Conservation (phyloP, 2,329 filamentous ascomycete species). For the Microdochium paspali region DNA sequence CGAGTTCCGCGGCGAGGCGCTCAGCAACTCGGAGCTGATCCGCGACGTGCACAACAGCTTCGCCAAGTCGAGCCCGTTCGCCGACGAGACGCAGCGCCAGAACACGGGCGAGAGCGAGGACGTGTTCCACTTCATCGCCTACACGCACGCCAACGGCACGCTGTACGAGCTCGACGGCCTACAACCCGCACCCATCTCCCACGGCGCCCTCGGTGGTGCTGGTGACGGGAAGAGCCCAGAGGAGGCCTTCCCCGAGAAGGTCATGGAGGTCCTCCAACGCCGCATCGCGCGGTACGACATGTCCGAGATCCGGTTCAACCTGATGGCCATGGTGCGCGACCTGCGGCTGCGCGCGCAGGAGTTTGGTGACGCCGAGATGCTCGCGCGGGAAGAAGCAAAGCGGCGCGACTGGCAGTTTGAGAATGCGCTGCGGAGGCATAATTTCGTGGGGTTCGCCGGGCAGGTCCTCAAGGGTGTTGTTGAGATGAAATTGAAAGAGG, state of each 20-base stretch:
- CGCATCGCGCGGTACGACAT: conserved; percentile 78
- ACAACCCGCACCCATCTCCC: conserved; percentile 84
- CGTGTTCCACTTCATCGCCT: conserved; percentile 96
- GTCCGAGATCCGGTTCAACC: conserved; percentile 88
- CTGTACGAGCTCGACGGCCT: conserved; percentile 95
- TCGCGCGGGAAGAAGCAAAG: conserved; percentile 76
- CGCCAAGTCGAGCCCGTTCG: conserved; percentile 79
- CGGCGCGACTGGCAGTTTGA: conserved; percentile 85
- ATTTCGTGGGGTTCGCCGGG: conserved; percentile 92
- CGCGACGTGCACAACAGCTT: conserved; percentile 84
- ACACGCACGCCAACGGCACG: conserved; percentile 68
- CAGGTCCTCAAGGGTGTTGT: conserved; percentile 85
- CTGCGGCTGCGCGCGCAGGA: conserved; percentile 67
- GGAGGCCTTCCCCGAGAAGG: conserved; percentile 65
- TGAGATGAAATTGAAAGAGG: conserved; percentile 59
- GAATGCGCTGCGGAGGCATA: conserved; percentile 84
- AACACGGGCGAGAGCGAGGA: conserved; percentile 70
- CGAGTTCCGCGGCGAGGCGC: conserved; percentile 54
- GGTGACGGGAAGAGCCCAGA: neutral
- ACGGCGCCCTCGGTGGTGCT: conserved; percentile 59
- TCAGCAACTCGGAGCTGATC: conserved; percentile 58
- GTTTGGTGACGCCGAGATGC: conserved; percentile 70
- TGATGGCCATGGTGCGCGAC: conserved; percentile 87
- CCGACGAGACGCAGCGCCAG: conserved; percentile 74
- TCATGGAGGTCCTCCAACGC: conserved; percentile 78